Evolutionary conservation across 352 stramenopile genomes (phyloP).

Genomic region (Pythium plurisporium): DNA sequence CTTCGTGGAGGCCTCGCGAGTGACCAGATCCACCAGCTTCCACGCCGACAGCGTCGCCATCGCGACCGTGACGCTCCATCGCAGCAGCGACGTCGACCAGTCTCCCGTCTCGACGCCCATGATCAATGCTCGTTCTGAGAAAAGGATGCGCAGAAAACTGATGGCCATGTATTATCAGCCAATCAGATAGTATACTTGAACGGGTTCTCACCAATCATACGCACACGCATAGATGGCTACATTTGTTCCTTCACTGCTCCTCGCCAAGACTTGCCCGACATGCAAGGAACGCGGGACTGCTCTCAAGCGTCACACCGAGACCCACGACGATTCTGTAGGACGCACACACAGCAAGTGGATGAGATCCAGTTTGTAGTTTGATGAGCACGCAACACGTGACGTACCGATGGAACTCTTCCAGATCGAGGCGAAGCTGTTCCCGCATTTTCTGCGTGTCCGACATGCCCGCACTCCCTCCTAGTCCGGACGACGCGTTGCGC

Average conservation of each 20-base stretch:
- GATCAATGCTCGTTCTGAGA: background rate
- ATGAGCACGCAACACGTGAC: no score
- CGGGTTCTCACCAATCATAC: slow-evolving; percentile 22
- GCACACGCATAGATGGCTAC: slow-evolving; percentile 19
- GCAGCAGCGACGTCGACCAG: slow-evolving; percentile 42
- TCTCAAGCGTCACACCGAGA: slow-evolving; percentile 42
- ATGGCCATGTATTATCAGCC: slow-evolving; percentile 29
- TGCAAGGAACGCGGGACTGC: slow-evolving; percentile 27
- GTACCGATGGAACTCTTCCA: slow-evolving; percentile 69
- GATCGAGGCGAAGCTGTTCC: slow-evolving; percentile 68
- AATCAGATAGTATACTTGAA: slow-evolving; percentile 32
- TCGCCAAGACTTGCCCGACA: slow-evolving; percentile 18
- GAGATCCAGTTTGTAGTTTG: background rate
- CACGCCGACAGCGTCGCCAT: slow-evolving; percentile 65
- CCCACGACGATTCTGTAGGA: slow-evolving; percentile 49
- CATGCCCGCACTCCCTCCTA: slow-evolving; percentile 26
- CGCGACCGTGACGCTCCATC: slow-evolving; percentile 52
- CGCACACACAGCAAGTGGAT: background rate
- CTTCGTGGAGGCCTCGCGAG: background rate
- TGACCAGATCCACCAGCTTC: slow-evolving; percentile 57
- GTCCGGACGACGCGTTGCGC: slow-evolving; percentile 33
- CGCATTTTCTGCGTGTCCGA: slow-evolving; percentile 87
- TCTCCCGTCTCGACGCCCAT: slow-evolving; percentile 17
- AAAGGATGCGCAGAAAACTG: background rate
- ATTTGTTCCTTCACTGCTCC: background rate